Evolutionary conservation across 2,329 filamentous ascomycete genomes (phyloP).

Genomic region (Ambrosiella cleistominuta): DNA sequence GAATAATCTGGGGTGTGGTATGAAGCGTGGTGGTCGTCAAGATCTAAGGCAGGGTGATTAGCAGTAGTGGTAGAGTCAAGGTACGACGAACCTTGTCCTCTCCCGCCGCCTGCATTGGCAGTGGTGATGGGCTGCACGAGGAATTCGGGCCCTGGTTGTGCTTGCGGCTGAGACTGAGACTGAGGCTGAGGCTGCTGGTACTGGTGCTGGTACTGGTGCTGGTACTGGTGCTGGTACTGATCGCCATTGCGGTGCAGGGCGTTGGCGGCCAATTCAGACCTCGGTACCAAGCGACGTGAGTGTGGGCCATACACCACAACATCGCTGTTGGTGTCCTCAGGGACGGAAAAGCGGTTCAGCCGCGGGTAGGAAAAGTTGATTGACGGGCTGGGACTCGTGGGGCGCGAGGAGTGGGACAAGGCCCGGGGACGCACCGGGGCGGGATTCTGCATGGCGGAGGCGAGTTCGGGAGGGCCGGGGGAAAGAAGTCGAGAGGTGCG

Average conservation of each 20-base stretch:
- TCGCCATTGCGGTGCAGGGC: background rate
- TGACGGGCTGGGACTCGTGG: constrained; percentile 32
- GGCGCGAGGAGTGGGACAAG: constrained; percentile 24
- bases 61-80: too few relatives aligned
- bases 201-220: background rate
- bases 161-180: background rate
- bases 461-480: constrained; percentile 20
- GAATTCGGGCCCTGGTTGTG: background rate
- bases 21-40: too few relatives aligned
- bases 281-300: constrained; percentile 43
- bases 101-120: too few relatives aligned
- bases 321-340: constrained; percentile 19
- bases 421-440: constrained; percentile 25
- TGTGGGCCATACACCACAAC: constrained; percentile 47
- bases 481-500: constrained; percentile 14
- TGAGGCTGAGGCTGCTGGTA: background rate
- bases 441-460: constrained; percentile 15
- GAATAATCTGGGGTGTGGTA: too few relatives aligned
- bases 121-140: background rate
- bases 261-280: constrained; percentile 13
- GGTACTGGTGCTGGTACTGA: background rate
- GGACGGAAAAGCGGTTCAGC: constrained; percentile 24
- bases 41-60: too few relatives aligned
- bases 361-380: constrained; percentile 44
- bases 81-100: too few relatives aligned